phyloP scores from a whole-genome alignment of 2,329 filamentous ascomycete species.

The Tolypocladium pustulatum region DNA sequence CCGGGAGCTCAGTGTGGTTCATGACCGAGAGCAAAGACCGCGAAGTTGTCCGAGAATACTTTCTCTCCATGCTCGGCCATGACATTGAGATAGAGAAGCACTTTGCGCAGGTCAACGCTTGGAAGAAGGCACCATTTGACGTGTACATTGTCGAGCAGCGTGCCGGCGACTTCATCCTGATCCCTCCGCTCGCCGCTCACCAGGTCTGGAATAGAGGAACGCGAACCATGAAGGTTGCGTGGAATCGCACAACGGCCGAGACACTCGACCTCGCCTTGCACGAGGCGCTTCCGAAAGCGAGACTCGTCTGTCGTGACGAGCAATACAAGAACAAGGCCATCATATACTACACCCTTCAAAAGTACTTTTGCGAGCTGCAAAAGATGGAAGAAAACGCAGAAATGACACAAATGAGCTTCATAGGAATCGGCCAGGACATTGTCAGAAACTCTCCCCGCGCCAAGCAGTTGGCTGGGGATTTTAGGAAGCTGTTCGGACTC shows the following conservation, averaged over 20 bases:
- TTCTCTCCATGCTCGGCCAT: conserved; percentile 83
- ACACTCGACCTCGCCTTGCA: conserved; percentile 77
- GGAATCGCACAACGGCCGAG: conserved; percentile 91
- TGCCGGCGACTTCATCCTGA: conserved; percentile 83
- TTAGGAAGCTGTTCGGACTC: conserved; percentile 66
- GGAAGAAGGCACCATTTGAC: conserved; percentile 88
- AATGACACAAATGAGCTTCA: conserved; percentile 31
- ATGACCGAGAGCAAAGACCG: conserved; percentile 97
- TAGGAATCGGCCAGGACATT: conserved; percentile 38
- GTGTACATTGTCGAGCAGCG: conserved; percentile 89
- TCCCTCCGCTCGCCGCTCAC: conserved; percentile 86
- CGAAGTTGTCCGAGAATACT: conserved; percentile 84
- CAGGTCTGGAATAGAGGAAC: conserved; percentile 98
- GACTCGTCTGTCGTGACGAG: conserved; percentile 89
- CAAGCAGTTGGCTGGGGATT: conserved; percentile 70
- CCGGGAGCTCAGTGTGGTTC: conserved; percentile 93
- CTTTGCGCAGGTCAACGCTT: conserved; percentile 90
- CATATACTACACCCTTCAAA: conserved; percentile 74
- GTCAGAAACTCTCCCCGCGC: conserved; percentile 33
- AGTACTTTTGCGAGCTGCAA: conserved; percentile 57
- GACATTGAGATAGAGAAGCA: conserved; percentile 96
- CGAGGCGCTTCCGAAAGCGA: conserved; percentile 80
- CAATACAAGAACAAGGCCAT: conserved; percentile 99
- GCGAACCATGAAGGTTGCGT: conserved; percentile 92
- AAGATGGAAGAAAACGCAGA: conserved; percentile 40